Evolutionary conservation across 352 stramenopile genomes (phyloP), one percentile per base, ranked within the genome.

Genomic region (Globisporangium emineosum): DNA sequence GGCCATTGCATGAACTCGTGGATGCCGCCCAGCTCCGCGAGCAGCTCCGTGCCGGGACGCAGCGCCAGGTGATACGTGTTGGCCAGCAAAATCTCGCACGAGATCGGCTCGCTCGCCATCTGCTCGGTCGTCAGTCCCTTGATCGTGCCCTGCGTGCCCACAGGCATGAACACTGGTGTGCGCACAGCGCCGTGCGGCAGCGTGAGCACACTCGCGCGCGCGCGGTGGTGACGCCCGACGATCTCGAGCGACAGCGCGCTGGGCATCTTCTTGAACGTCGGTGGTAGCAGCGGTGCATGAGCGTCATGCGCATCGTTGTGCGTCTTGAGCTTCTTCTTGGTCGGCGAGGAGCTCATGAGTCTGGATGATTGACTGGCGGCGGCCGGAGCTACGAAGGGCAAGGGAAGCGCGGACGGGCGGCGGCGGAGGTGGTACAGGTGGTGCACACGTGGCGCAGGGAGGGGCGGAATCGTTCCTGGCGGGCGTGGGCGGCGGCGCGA

Each of bases 11-110:
- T 98, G 71, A 99, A 99, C 60, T 96, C 84, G 78, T 99, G 97
- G 32, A 99, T 76, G 58, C 97, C 96, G 32, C 90, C 91, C 45
- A 98, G 72, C 55, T 91, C 76, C 15, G 70, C 78, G n/a, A 93
- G 56, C 30, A 92, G 70, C 9, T 97, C 75, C 3, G 95, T 97
- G 19, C 94, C 94, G 2, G 97, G 97, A 65, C 98, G 89, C 60
- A 98, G 76, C 7, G 91, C 94, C 58, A 99, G 81, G 78, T 99
- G 97, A 77, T 99, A 99, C 9, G 97, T 99, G 77, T 99, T 99
- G 54, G 86, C 90, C 15, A 99, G 77, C 72, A 99, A 90, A 47
- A 99, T 98, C 71, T 97, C 70, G 60, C 83, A 94, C 50, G 90
- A 68, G 56, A 96, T 78, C 7, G 82, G 77, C 43, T 76, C 63